A percentile compares a stretch with the other conserved stretches of the same genome.
Evolutionary conservation across 2,329 filamentous ascomycete species (phyloP).

Genomic region (Graphilbum sp.): DNA sequence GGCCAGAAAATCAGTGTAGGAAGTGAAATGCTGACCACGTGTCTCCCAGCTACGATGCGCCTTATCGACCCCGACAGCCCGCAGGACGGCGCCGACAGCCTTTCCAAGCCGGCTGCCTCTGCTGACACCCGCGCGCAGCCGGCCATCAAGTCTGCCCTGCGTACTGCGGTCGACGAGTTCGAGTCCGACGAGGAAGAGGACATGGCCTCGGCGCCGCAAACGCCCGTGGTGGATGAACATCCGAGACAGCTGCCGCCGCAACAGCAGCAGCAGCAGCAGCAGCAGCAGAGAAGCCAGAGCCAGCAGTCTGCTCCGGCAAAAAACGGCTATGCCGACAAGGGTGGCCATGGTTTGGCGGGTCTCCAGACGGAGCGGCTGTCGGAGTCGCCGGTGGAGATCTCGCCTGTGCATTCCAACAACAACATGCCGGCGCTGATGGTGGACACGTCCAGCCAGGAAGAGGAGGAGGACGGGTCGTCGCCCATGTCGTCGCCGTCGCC

Average conservation of each 20-base stretch:
- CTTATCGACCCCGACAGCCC: constrained; percentile 36
- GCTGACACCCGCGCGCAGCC: constrained; percentile 32
- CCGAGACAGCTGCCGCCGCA: no score
- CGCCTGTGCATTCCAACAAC: constrained; percentile 31
- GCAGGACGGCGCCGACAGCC: constrained; percentile 16
- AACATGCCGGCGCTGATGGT: constrained; percentile 51
- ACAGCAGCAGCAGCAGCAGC: constrained; percentile 12
- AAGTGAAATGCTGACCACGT: constrained; percentile 38
- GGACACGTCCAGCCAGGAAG: constrained; percentile 57
- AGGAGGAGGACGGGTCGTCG: constrained; percentile 42
- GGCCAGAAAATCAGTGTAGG: no score
- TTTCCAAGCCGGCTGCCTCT: constrained; percentile 13
- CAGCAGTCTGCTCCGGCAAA: neutral
- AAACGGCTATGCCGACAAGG: no score
- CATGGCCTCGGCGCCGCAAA: constrained; percentile 12
- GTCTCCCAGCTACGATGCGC: constrained; percentile 40
- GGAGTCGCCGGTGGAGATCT: constrained; percentile 45
- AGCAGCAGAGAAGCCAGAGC: constrained; percentile 9
- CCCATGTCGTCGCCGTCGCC: constrained; percentile 47
- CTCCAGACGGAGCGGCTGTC: constrained; percentile 38
- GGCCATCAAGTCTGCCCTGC: constrained; percentile 40
- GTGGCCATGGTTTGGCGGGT: no score
- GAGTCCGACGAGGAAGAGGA: constrained; percentile 35
- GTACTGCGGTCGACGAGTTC: constrained; percentile 55
- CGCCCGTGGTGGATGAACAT: no score